Evolutionary conservation across 495 filamentous ascomycete genomes (phyloP).

Genomic region (Penicillium pulvis): DNA sequence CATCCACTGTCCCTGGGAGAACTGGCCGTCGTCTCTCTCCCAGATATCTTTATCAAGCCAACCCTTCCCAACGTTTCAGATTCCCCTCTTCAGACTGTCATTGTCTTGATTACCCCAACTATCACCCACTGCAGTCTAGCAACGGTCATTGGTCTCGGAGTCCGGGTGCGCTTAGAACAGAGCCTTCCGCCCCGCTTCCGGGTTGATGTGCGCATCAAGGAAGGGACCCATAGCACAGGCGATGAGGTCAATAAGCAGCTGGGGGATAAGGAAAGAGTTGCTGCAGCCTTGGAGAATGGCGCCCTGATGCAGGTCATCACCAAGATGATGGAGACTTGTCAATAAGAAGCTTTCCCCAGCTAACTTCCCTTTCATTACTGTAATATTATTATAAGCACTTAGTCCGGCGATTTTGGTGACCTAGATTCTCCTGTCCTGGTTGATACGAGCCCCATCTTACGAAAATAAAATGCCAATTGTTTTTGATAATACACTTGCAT

Average conservation of each 20-base stretch:
- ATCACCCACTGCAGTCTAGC: constrained; percentile 96
- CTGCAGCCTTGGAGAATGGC: constrained; percentile 91
- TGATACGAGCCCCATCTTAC: not conserved
- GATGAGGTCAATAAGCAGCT: constrained; percentile 96
- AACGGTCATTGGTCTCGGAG: constrained; percentile 93
- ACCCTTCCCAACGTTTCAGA: constrained; percentile 51
- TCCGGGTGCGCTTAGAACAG: constrained; percentile 87
- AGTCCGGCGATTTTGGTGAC: not conserved
- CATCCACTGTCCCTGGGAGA: constrained; percentile 92
- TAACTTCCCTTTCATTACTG: not conserved
- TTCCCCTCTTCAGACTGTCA: constrained; percentile 52
- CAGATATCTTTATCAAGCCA: constrained; percentile 80
- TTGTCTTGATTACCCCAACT: constrained; percentile 84
- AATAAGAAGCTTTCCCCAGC: constrained; percentile 24
- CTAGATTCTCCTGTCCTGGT: not conserved
- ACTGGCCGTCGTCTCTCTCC: constrained; percentile 88
- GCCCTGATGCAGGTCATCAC: constrained; percentile 82
- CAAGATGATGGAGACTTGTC: constrained; percentile 90
- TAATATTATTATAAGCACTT: constrained; percentile 1
- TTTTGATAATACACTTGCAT: not conserved
- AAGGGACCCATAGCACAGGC: constrained; percentile 91
- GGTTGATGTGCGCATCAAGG: constrained; percentile 90
- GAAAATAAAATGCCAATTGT: not conserved
- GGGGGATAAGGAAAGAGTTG: constrained; percentile 93
- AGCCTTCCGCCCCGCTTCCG: constrained; percentile 90